phyloP scores from a whole-genome alignment of 2,329 filamentous ascomycete genomes.

The Fusarium anthophilum region DNA sequence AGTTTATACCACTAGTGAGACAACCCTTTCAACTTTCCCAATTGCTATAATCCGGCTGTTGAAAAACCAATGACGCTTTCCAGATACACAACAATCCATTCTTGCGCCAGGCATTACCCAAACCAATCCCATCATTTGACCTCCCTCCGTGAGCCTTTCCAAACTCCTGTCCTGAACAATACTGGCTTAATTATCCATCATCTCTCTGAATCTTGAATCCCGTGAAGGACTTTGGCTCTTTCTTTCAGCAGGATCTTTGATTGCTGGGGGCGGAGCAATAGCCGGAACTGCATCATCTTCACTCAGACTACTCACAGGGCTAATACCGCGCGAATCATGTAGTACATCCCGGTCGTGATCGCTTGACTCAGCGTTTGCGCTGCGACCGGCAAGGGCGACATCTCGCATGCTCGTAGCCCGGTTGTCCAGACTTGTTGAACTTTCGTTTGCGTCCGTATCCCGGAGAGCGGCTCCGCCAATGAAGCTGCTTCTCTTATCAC shows the following conservation, averaged over 20 bases:
- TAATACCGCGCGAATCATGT: constrained; percentile 49
- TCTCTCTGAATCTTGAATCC: constrained; percentile 68
- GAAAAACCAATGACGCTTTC: neutral
- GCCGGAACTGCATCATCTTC: constrained; percentile 25
- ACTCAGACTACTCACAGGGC: constrained; percentile 50
- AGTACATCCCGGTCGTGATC: constrained; percentile 21
- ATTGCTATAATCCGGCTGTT: neutral
- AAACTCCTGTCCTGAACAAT: neutral
- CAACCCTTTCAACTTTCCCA: neutral
- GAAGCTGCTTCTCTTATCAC: constrained; percentile 54
- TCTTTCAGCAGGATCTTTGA: constrained; percentile 47
- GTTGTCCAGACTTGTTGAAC: constrained; percentile 55
- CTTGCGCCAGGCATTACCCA: neutral
- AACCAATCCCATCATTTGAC: neutral
- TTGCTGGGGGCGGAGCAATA: constrained; percentile 52
- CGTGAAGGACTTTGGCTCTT: constrained; percentile 62
- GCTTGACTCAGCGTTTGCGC: constrained; percentile 34
- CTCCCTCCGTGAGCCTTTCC: neutral
- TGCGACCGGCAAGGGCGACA: constrained; percentile 56
- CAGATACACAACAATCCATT: neutral
- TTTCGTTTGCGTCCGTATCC: constrained; percentile 55
- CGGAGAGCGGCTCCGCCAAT: constrained; percentile 61
- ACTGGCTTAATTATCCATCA: constrained; percentile 51
- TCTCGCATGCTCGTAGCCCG: constrained; percentile 57
- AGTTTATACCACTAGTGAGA: neutral